A percentile compares a stretch with the other conserved stretches of the same genome.
Evolutionary conservation across 2,329 filamentous ascomycete species (phyloP).

Genomic region (Lasiodiplodia sp.): DNA sequence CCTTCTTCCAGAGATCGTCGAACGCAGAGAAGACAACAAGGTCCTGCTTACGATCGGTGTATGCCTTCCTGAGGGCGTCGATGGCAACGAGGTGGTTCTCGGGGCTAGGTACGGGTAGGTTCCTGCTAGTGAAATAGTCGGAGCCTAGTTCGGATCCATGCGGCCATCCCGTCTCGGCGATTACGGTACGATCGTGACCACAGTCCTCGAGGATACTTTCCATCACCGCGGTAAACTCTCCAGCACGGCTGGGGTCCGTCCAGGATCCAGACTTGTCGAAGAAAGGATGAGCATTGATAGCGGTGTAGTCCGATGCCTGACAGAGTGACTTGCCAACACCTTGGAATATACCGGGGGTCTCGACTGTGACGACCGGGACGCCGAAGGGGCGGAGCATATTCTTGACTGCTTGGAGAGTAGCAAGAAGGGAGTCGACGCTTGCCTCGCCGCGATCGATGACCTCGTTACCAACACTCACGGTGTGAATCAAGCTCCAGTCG

Average conservation of each 20-base stretch:
- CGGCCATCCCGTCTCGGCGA: conserved; percentile 89
- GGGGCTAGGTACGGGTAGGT: conserved; percentile 71
- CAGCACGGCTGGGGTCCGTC: conserved; percentile 63
- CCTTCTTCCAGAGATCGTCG: conserved; percentile 80
- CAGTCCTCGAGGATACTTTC: conserved; percentile 59
- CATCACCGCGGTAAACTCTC: conserved; percentile 69
- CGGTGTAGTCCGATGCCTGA: conserved; percentile 76
- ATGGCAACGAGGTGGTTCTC: conserved; percentile 73
- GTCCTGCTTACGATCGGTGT: background rate
- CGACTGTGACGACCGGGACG: conserved; percentile 79
- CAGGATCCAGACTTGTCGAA: conserved; percentile 64
- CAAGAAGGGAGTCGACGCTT: conserved; percentile 62
- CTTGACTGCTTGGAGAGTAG: conserved; percentile 66
- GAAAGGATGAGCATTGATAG: conserved; percentile 84
- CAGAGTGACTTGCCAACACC: conserved; percentile 70
- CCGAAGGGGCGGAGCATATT: conserved; percentile 67
- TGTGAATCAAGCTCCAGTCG: conserved; percentile 74
- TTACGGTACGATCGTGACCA: conserved; percentile 68
- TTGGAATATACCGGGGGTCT: conserved; percentile 73
- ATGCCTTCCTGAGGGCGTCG: conserved; percentile 34
- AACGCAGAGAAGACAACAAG: conserved; percentile 80
- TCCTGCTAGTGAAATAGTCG: conserved; percentile 59
- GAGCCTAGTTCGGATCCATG: conserved; percentile 60
- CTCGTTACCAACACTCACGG: conserved; percentile 83
- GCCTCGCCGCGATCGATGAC: conserved; percentile 64